A percentile compares a stretch with the other conserved stretches of the same genome.
phyloP scores from a whole-genome alignment of 345 rosid species.

The Dipteronia dyeriana region DNA sequence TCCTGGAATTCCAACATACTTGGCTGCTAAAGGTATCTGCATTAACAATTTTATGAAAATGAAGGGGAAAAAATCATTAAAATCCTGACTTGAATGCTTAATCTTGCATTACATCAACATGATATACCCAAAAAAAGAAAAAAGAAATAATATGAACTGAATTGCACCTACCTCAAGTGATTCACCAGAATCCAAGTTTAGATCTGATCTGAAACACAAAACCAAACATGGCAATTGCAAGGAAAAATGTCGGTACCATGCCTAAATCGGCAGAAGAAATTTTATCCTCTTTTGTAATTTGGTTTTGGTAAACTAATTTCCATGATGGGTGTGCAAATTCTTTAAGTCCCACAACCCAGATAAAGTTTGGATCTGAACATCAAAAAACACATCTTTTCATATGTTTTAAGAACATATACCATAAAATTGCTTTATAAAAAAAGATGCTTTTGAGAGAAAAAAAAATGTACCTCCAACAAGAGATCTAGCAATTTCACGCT shows the following conservation, averaged over 20 bases:
- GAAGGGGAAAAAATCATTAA: neutral
- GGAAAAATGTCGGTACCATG: conserved; percentile 78
- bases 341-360: conserved; percentile 77
- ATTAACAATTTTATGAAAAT: neutral
- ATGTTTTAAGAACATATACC: neutral
- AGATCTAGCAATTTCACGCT: conserved; percentile 89
- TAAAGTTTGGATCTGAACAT: conserved; percentile 58
- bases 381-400: too few species aligned
- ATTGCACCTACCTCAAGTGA: conserved; percentile 53
- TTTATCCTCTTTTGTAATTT: too few species aligned
- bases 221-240: conserved; percentile 86
- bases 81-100: neutral
- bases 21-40: conserved; percentile 84
- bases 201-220: conserved; percentile 77
- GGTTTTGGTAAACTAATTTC: conserved; percentile 6
- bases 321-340: conserved; percentile 83
- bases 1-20: conserved; percentile 73
- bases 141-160: too few species aligned
- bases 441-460: conserved; percentile 16
- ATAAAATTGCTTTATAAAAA: conserved; percentile 15
- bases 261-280: conserved; percentile 39
- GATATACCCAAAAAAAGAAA: neutral
- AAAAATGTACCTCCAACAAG: conserved; percentile 55
- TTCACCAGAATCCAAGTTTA: conserved; percentile 59
- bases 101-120: neutral